These are phyloP conservation scores for Trichoderma cornu-damae DNA, from an alignment of 2,329 filamentous ascomycete species.

Conservation along the genomic window DNA sequence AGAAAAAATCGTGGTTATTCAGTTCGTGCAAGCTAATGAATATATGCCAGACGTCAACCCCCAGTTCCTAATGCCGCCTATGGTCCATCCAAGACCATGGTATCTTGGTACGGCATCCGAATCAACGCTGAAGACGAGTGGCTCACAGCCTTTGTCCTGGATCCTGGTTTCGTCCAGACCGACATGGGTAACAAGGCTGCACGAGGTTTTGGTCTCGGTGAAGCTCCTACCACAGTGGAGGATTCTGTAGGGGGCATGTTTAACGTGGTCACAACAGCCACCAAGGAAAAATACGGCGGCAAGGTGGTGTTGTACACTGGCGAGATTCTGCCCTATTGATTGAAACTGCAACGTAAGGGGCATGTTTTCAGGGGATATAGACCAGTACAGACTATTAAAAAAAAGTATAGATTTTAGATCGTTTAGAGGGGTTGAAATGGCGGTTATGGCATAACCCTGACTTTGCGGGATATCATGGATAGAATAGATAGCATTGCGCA, in stretches of 20 bases:
- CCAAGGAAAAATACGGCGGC: conserved; percentile 7
- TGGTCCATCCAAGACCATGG: conserved; percentile 32
- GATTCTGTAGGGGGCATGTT: conserved; percentile 32
- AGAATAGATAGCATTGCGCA: no score
- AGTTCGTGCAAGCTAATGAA: not conserved
- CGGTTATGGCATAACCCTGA: no score
- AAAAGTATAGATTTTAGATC: no score
- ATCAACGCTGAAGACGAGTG: conserved; percentile 5
- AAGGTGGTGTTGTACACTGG: conserved; percentile 2
- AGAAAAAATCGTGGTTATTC: no score
- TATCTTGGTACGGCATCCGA: conserved; percentile 28
- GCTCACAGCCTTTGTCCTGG: conserved; percentile 30
- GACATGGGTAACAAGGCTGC: conserved; percentile 30
- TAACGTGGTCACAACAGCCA: conserved; percentile 33
- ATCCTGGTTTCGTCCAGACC: conserved; percentile 37
- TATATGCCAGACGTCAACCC: conserved; percentile 30
- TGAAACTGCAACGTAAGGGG: no score
- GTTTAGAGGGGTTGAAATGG: no score
- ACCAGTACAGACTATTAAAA: no score
- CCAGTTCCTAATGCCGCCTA: conserved; percentile 32
- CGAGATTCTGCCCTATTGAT: not conserved
- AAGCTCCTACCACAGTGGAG: conserved; percentile 28
- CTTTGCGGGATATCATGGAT: no score
- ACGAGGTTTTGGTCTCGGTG: conserved; percentile 28
- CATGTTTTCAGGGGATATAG: no score